These are phyloP conservation scores for Yamadazyma nakazawae DNA, from an alignment of 805 yeast species.

Conservation along the genomic window DNA sequence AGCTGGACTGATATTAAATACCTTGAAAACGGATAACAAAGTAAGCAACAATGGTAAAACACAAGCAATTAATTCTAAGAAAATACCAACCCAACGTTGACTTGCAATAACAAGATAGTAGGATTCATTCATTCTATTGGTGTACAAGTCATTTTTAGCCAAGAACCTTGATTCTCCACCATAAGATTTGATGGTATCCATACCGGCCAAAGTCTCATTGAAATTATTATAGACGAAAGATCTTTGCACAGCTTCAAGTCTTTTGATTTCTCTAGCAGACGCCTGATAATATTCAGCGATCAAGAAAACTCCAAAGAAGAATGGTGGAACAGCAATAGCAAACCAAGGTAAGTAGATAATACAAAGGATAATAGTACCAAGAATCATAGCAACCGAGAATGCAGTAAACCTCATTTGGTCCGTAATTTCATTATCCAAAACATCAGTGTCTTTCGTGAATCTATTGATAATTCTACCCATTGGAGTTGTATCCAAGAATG, in stretches of 20 bases:
- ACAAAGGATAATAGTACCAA: conserved; percentile 49
- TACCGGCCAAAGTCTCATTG: conserved; percentile 35
- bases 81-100: conserved; percentile 38
- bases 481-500: conserved; percentile 81
- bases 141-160: conserved; percentile 21
- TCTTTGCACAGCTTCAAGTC: conserved; percentile 39
- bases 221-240: conserved; percentile 40
- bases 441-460: conserved; percentile 85
- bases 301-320: conserved; percentile 23
- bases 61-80: conserved; percentile 31
- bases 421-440: conserved; percentile 72
- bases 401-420: conserved; percentile 65
- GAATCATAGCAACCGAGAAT: conserved; percentile 49
- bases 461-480: conserved; percentile 82
- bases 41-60: conserved; percentile 27
- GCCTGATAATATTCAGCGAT: conserved; percentile 36
- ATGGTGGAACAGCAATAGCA: conserved; percentile 35
- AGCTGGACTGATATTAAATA: conserved; percentile 32
- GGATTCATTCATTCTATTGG: conserved; percentile 37
- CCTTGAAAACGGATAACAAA: conserved; percentile 32
- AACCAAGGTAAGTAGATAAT: conserved; percentile 40
- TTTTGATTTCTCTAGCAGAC: conserved; percentile 36
- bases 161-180: conserved; percentile 25
- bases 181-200: conserved; percentile 37
- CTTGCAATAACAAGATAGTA: conserved; percentile 32